Percentiles rank a stretch among this genome's conserved stretches.
These are phyloP conservation scores for Alternaria ventricosa DNA, from an alignment of 2,329 filamentous ascomycete species.

Conservation along the genomic window DNA sequence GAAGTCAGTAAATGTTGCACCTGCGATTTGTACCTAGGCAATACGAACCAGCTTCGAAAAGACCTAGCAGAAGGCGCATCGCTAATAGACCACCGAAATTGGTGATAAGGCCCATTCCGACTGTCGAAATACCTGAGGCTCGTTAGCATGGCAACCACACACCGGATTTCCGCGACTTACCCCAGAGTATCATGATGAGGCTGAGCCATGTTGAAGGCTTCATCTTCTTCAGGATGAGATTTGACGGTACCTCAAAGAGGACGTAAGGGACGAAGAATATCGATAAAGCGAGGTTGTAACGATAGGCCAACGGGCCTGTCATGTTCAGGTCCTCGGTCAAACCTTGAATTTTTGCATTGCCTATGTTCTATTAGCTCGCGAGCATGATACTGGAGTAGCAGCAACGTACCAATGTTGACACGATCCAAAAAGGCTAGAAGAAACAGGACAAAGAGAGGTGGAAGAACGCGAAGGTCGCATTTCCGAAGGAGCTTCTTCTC, in stretches of 20 bases:
- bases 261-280: constrained; percentile 51
- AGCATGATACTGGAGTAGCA: not conserved
- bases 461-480: constrained; percentile 57
- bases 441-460: constrained; percentile 54
- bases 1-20: not conserved
- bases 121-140: constrained; percentile 43
- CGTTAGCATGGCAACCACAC: not conserved
- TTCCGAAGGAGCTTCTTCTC: constrained; percentile 58
- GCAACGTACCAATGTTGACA: constrained; percentile 27
- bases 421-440: constrained; percentile 33
- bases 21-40: constrained; percentile 21
- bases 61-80: constrained; percentile 50
- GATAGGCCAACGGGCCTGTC: constrained; percentile 32
- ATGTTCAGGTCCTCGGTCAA: constrained; percentile 49
- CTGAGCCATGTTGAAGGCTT: constrained; percentile 50
- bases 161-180: constrained; percentile 12
- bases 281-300: constrained; percentile 49
- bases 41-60: constrained; percentile 49
- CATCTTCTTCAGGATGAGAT: constrained; percentile 49
- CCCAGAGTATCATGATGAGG: constrained; percentile 49
- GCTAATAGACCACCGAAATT: constrained; percentile 57
- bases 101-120: constrained; percentile 56
- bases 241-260: constrained; percentile 46
- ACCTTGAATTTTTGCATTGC: constrained; percentile 51
- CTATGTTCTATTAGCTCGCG: constrained; percentile 17